Percentiles rank a stretch among this genome's conserved stretches.
Evolutionary conservation across 1,284 basidiomycete species (phyloP).

Genomic region (Cutaneotrichosporon sp.): DNA sequence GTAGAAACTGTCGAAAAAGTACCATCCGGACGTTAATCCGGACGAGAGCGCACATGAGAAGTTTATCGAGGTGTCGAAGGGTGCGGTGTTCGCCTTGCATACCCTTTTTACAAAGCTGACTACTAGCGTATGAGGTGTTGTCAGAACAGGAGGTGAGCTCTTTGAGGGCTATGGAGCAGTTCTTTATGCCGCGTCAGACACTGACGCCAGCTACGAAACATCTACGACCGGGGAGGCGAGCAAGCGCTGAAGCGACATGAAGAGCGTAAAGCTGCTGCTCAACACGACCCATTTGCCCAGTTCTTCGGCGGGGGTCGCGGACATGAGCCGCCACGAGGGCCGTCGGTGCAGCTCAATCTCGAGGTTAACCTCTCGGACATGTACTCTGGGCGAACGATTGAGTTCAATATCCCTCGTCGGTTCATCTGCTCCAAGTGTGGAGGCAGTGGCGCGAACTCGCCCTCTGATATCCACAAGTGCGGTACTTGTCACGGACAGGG

Average conservation of each 20-base stretch:
- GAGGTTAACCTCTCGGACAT: constrained; percentile 81
- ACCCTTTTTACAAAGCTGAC: constrained; percentile 16
- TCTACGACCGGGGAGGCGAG: constrained; percentile 90
- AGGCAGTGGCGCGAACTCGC: constrained; percentile 82
- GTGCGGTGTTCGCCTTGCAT: constrained; percentile 51
- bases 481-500: constrained; percentile 75
- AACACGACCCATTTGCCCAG: constrained; percentile 86
- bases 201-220: constrained; percentile 66
- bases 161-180: too few relatives aligned
- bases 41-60: constrained; percentile 72
- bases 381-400: constrained; percentile 75
- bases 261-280: constrained; percentile 63
- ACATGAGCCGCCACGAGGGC: constrained; percentile 68
- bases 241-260: constrained; percentile 79
- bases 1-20: constrained; percentile 76
- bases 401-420: constrained; percentile 84
- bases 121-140: constrained; percentile 82
- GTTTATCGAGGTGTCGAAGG: constrained; percentile 83
- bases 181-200: too few relatives aligned
- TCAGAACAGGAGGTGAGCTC: constrained; percentile 66
- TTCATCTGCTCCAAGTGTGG: constrained; percentile 89
- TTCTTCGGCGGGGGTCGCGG: constrained; percentile 77
- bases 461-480: constrained; percentile 77
- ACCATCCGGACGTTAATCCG: constrained; percentile 91
- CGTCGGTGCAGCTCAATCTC: constrained; percentile 76